Evolutionary conservation across 2,329 filamentous ascomycete genomes (phyloP).

Genomic region (Hypoxylon rubiginosum): DNA sequence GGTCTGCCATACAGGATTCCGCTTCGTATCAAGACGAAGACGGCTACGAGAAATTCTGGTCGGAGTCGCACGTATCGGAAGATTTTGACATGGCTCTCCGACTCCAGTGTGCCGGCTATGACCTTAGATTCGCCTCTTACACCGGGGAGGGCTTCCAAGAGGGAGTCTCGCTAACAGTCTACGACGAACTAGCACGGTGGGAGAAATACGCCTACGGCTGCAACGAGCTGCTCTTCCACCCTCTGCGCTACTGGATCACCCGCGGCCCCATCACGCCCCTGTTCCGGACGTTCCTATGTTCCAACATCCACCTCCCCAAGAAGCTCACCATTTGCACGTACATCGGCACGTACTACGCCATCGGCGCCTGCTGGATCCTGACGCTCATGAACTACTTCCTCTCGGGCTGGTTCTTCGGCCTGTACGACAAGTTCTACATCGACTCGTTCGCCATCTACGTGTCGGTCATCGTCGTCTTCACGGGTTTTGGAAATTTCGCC

Average conservation of each 20-base stretch:
- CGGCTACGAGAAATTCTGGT: conserved; percentile 85
- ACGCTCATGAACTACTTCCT: conserved; percentile 81
- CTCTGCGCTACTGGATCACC: conserved; percentile 78
- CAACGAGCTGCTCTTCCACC: conserved; percentile 85
- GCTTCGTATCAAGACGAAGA: conserved; percentile 75
- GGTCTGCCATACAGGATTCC: conserved; percentile 81
- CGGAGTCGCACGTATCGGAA: conserved; percentile 82
- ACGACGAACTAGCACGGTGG: conserved; percentile 87
- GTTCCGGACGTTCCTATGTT: conserved; percentile 80
- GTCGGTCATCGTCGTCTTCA: conserved; percentile 53
- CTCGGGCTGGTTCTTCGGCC: conserved; percentile 74
- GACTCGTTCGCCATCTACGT: conserved; percentile 62
- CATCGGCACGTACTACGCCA: conserved; percentile 85
- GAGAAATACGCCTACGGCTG: conserved; percentile 90
- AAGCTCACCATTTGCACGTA: conserved; percentile 83
- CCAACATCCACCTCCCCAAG: conserved; percentile 79
- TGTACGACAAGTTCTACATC: conserved; percentile 72
- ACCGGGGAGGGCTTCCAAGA: conserved; percentile 84
- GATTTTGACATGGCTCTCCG: conserved; percentile 87
- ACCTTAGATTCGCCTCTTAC: conserved; percentile 79
- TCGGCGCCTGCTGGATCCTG: conserved; percentile 81
- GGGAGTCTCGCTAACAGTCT: conserved; percentile 85
- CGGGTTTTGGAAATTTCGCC: conserved; percentile 54
- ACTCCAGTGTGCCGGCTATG: conserved; percentile 78
- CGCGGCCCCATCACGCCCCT: conserved; percentile 83